Percentiles rank a stretch among this genome's conserved stretches.
These are phyloP conservation scores for Angophora floribunda DNA, from an alignment of 345 rosid species.

Conservation along the genomic window DNA sequence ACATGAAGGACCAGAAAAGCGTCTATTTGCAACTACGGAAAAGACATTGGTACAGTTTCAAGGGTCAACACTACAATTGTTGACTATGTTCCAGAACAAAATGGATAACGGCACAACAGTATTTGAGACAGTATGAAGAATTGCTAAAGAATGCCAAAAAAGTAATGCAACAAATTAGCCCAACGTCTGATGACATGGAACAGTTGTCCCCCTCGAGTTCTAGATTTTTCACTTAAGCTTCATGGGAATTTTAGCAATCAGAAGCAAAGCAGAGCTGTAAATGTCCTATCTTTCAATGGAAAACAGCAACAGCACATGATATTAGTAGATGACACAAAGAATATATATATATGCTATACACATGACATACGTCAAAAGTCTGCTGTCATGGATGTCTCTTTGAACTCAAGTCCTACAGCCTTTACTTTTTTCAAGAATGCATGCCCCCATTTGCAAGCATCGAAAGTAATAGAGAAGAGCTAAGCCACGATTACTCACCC, in stretches of 20 bases:
- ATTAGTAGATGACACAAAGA: background rate
- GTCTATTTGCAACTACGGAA: background rate
- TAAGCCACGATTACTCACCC: constrained; percentile 43
- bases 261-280: background rate
- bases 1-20: background rate
- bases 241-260: background rate
- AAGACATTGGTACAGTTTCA: background rate
- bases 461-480: background rate
- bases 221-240: background rate
- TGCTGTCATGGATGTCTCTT: background rate
- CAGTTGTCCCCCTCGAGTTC: background rate
- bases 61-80: background rate
- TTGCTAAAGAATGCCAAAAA: background rate
- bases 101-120: background rate
- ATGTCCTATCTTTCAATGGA: background rate
- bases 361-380: background rate
- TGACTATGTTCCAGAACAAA: background rate
- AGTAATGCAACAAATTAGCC: background rate
- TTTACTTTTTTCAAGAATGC: background rate
- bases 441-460: background rate
- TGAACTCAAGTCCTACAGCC: background rate
- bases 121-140: background rate
- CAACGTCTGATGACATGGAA: background rate
- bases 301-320: background rate
- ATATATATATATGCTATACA: background rate